A percentile compares a stretch with the other conserved stretches of the same genome.
Evolutionary conservation across 495 filamentous ascomycete genomes (phyloP).

Genomic region (Filosporella fistucella): DNA sequence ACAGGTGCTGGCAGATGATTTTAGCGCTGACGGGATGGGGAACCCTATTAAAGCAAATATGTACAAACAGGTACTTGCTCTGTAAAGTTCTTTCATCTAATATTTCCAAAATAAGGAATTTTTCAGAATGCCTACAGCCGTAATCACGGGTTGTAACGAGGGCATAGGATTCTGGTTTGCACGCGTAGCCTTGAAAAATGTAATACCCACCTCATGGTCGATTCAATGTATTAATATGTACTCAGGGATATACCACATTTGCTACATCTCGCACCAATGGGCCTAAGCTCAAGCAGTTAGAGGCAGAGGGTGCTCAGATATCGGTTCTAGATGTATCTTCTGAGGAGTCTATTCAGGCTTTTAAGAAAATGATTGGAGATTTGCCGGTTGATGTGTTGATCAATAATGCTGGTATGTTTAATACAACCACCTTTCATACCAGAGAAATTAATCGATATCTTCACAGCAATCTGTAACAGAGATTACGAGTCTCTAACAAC

Average conservation of each 20-base stretch:
- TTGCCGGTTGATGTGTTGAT: background rate
- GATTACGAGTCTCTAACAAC: background rate
- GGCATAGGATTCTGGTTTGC: constrained; percentile 1
- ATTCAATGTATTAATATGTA: background rate
- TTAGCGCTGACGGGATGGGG: too few relatives aligned
- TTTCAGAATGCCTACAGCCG: background rate
- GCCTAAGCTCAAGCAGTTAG: background rate
- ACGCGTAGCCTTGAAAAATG: background rate
- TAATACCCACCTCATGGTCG: background rate
- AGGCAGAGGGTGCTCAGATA: background rate
- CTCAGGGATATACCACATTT: background rate
- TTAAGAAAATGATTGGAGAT: background rate
- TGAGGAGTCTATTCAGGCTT: background rate
- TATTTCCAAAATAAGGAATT: too few relatives aligned
- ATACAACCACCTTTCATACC: background rate
- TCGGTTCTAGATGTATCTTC: background rate
- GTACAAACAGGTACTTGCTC: too few relatives aligned
- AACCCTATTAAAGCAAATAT: too few relatives aligned
- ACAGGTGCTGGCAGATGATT: too few relatives aligned
- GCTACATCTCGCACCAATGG: background rate
- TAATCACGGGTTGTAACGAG: background rate
- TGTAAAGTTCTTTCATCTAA: too few relatives aligned
- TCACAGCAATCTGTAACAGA: background rate
- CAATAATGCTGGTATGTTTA: background rate
- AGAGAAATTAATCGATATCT: background rate